Percentiles rank a stretch among this genome's conserved stretches.
Conservation (phyloP, 805 yeast species). For the Monosporozyma solicola region DNA sequence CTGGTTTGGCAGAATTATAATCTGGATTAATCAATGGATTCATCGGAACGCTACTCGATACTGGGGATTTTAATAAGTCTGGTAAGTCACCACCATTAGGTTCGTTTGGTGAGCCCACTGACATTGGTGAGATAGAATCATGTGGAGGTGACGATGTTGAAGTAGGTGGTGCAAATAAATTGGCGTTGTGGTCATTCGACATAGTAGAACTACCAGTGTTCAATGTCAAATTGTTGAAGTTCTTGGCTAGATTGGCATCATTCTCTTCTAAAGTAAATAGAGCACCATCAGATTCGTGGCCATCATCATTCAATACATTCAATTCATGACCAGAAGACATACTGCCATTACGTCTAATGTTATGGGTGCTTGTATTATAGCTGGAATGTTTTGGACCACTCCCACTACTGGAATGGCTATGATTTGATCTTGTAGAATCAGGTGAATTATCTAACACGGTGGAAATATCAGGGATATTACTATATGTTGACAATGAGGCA, state of each 20-base stretch:
- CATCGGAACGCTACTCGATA: background rate
- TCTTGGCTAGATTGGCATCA: slow-evolving; percentile 22
- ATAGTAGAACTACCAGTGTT: background rate
- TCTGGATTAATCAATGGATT: background rate
- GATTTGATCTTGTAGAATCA: background rate
- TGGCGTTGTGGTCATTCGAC: slow-evolving; percentile 14
- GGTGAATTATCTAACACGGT: slow-evolving; percentile 15
- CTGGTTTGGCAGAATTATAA: slow-evolving; percentile 11
- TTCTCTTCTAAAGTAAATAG: slow-evolving; percentile 31
- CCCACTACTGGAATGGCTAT: background rate
- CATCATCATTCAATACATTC: slow-evolving; percentile 25
- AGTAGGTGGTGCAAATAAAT: slow-evolving; percentile 23
- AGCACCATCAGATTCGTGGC: slow-evolving; percentile 27
- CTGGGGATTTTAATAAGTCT: slow-evolving; percentile 27
- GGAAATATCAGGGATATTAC: slow-evolving; percentile 19
- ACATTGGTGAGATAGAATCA: background rate
- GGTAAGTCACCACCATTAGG: slow-evolving; percentile 12
- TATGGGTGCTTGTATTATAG: background rate
- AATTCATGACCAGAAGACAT: background rate
- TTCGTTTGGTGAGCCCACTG: background rate
- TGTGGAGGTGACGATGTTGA: background rate
- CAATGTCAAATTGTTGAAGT: slow-evolving; percentile 16
- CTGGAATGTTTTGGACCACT: background rate
- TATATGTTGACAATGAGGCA: slow-evolving; percentile 10
- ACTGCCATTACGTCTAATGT: background rate